Evolutionary conservation across 2,329 filamentous ascomycete genomes (phyloP), one percentile per base, ranked within the genome.

Genomic region (Neofusicoccum kwambonambiense): DNA sequence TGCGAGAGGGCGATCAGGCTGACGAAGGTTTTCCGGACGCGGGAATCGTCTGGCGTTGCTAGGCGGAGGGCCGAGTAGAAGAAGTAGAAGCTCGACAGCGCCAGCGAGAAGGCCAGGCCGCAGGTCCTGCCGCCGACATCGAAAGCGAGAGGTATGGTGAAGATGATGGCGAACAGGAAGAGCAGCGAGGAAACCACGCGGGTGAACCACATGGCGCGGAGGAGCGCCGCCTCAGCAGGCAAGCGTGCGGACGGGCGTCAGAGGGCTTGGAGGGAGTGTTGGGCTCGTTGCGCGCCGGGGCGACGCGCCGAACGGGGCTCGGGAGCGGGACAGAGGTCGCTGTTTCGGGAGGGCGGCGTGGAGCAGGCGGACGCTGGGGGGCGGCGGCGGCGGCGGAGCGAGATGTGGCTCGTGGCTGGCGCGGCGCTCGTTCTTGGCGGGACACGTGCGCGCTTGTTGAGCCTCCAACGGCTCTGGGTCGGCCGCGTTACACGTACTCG

Each of bases 91-190:
- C 86, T 84, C 71, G 94, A 93, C 63, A 98, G 87, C 54, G 91
- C 88, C 62, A 98, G 86, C 75, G 93, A 97, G 82, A 96, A 98
- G 68, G 93, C 94, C 74, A 99, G 85, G 66, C 95, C 95, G 75
- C 93, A 96, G 72, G 95, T 93, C 73, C 92, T 89, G 68, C 95
- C 95, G 76, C 95, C 95, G 74, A 98, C 94, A 86, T 99, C 95
- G 82, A 98, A 98, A 73, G 94, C 92, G 76, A 99, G 89, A 67
- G 95, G 95, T 76, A 99, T 95, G 68, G 93, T 97, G 76, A 98
- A 90, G 75, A 98, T 89, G 78, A 97, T 93, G 80, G 91, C 91
- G 79, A 93, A 86, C 72, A 98, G 88, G 81, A 97, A 98, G 79
- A 92, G 80, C 75, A 89, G 84, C 80, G 92, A 92, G 75, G 92